These are phyloP conservation scores for Dothistroma septosporum DNA, from an alignment of 2,329 filamentous ascomycete genomes.

Conservation along the genomic window DNA sequence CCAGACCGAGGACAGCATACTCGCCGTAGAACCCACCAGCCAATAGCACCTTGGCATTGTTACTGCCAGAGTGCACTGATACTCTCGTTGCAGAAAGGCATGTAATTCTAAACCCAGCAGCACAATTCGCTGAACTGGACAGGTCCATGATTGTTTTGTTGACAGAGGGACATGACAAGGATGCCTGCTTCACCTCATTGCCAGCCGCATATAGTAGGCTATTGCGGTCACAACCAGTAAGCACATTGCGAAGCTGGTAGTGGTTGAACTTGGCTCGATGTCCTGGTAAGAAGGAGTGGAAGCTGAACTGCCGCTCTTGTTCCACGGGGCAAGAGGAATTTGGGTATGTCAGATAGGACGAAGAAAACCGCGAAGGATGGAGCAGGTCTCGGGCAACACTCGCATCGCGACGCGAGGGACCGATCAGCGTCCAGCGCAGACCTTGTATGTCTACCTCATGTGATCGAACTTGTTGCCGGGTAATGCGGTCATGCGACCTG, in stretches of 20 bases:
- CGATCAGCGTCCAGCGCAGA: slow-evolving; percentile 33
- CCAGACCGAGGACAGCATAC: slow-evolving; percentile 46
- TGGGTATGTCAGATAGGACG: not conserved
- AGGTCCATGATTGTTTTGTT: slow-evolving; percentile 49
- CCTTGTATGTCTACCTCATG: slow-evolving; percentile 35
- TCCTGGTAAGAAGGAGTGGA: slow-evolving; percentile 34
- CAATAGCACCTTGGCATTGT: slow-evolving; percentile 35
- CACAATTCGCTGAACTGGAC: slow-evolving; percentile 21
- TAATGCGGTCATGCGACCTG: slow-evolving; percentile 16
- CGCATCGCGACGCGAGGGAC: slow-evolving; percentile 27
- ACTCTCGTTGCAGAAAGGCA: slow-evolving; percentile 18
- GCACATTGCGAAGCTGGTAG: slow-evolving; percentile 57
- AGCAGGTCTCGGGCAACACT: slow-evolving; percentile 28
- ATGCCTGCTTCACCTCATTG: slow-evolving; percentile 47
- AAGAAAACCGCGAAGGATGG: slow-evolving; percentile 22
- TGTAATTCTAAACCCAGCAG: slow-evolving; percentile 18
- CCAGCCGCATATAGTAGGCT: slow-evolving; percentile 53
- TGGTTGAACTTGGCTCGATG: slow-evolving; percentile 52
- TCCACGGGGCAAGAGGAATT: not conserved
- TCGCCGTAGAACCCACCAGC: slow-evolving; percentile 56
- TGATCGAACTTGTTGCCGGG: slow-evolving; percentile 13
- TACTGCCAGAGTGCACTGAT: too few relatives aligned
- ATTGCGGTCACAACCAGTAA: slow-evolving; percentile 52
- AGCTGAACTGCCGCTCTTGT: slow-evolving; percentile 26
- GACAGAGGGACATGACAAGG: slow-evolving; percentile 44